Base-by-base conservation (phyloP, 1,284 basidiomycete species). In the Inonotus hispidus region DNA sequence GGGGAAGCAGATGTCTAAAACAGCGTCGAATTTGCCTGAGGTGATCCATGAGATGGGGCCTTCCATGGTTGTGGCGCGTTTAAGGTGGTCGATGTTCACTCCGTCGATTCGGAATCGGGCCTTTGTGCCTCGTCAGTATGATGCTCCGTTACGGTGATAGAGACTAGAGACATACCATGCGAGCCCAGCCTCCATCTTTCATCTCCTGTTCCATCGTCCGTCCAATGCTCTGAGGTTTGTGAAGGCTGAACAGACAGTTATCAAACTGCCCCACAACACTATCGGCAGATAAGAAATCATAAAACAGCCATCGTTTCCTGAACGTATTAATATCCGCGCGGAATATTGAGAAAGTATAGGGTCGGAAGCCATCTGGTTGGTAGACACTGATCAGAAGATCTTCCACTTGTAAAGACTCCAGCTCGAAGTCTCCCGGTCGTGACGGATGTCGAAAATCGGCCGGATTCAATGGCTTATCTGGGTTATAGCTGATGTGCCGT, bases 1-100 rank as follows among this genome's bases (percentile, higher is more conserved):
- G 13, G 97, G 95, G 74, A 99, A 98, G 70, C 95, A 95, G 75
- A 99, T 95, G 74, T 99, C 96, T 19, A 98, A 83, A 2, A 99
- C 97, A 2, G 95, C 91, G 69, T 99, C 96, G 35, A 98, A 85
- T 74, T 96, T 96, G 53, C 97, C 97, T 0, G 94, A 93, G 1
- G 90, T 92, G 65, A 99, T 94, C 96, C 97, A 99, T 3, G 93
- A 93, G 63, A 98, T 87, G 3, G 96, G 95, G 0, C 96, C 94
- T 64, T 88, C 89, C 63, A 86, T 83, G 3, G 88, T 88, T 1
- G 88, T 86, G 56, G 90, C 88, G 56, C 88, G 87, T 75, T 98
- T 93, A 47, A 98, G 79, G 71, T 99, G 96, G 74, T 99, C 97
- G 68, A 99, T 89, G 64, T 93, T 95, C 55, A 99, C 87, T 21